Evolutionary conservation across 495 filamentous ascomycete species (phyloP).

Genomic region (Penicillium psychrofluorescens): DNA sequence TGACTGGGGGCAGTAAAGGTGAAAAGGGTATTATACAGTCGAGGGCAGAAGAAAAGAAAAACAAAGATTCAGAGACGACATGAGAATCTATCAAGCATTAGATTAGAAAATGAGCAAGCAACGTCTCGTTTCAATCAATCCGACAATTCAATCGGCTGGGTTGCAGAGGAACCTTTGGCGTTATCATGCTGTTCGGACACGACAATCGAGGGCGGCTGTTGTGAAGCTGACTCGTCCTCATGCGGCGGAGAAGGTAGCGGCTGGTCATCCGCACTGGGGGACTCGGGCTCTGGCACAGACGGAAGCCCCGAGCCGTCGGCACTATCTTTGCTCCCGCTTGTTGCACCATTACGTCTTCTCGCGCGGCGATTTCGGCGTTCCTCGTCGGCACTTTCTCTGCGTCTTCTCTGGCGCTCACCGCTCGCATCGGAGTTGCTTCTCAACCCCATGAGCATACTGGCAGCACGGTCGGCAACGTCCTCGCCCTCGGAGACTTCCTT

Average conservation of each 20-base stretch:
- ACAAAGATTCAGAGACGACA: conserved; percentile 24
- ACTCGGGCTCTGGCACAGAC: conserved; percentile 28
- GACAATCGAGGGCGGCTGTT: conserved; percentile 30
- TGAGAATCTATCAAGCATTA: conserved; percentile 37
- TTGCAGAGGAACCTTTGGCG: conserved; percentile 18
- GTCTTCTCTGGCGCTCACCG: conserved; percentile 50
- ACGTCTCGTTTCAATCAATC: conserved; percentile 10
- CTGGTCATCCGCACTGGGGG: conserved; percentile 15
- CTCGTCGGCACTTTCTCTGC: conserved; percentile 64
- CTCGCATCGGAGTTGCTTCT: conserved; percentile 54
- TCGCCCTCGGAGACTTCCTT: conserved; percentile 50
- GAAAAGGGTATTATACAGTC: conserved; percentile 22
- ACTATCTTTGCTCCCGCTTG: conserved; percentile 41
- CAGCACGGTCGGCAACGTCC: conserved; percentile 77
- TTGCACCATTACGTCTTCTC: conserved; percentile 46
- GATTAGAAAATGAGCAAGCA: conserved; percentile 12
- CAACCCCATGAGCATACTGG: conserved; percentile 73
- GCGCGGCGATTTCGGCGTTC: conserved; percentile 55
- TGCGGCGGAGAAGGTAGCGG: conserved; percentile 18
- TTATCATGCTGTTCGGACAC: conserved; percentile 29
- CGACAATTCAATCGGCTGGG: conserved; percentile 23
- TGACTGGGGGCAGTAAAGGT: conserved; percentile 1
- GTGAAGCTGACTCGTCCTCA: conserved; percentile 15
- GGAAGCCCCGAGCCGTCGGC: conserved; percentile 29
- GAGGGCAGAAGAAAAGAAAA: conserved; percentile 16